Conservation (phyloP, 768 basidiomycete genomes). For the Boletus rufocinnamomeus region DNA sequence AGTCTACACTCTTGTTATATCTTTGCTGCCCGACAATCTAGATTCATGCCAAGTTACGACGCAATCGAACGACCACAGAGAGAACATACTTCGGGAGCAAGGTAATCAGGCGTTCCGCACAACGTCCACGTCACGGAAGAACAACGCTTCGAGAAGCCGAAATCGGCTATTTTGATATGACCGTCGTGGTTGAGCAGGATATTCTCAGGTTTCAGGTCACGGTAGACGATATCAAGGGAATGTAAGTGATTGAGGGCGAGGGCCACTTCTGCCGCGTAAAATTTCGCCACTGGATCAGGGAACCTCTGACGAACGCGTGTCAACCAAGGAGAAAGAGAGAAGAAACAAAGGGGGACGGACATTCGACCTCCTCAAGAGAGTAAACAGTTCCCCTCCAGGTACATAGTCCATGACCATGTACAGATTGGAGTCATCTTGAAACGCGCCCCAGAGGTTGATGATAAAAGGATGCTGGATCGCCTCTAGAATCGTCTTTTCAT, state of each 20-base stretch:
- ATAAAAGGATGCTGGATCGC: constrained; percentile 90
- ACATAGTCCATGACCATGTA: constrained; percentile 99
- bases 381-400: constrained; percentile 96
- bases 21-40: constrained; percentile 79
- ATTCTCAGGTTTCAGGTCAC: constrained; percentile 98
- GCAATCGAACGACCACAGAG: constrained; percentile 21
- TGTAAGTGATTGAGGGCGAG: constrained; percentile 92
- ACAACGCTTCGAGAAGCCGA: constrained; percentile 93
- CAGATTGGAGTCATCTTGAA: constrained; percentile 88
- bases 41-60: neutral
- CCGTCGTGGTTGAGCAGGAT: constrained; percentile 92
- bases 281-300: constrained; percentile 96
- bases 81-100: constrained; percentile 83
- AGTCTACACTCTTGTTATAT: constrained; percentile 97
- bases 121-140: constrained; percentile 90
- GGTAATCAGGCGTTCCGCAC: constrained; percentile 95
- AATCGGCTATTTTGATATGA: constrained; percentile 96
- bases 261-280: constrained; percentile 95
- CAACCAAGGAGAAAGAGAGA: constrained; percentile 14
- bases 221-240: constrained; percentile 86
- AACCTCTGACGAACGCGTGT: constrained; percentile 60
- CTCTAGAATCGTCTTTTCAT: constrained; percentile 85
- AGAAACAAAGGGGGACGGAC: constrained; percentile 46
- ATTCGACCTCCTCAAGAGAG: constrained; percentile 85
- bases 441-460: constrained; percentile 94